Conservation (phyloP, 2,329 filamentous ascomycete genomes). For the Pseudocercospora vitis region DNA sequence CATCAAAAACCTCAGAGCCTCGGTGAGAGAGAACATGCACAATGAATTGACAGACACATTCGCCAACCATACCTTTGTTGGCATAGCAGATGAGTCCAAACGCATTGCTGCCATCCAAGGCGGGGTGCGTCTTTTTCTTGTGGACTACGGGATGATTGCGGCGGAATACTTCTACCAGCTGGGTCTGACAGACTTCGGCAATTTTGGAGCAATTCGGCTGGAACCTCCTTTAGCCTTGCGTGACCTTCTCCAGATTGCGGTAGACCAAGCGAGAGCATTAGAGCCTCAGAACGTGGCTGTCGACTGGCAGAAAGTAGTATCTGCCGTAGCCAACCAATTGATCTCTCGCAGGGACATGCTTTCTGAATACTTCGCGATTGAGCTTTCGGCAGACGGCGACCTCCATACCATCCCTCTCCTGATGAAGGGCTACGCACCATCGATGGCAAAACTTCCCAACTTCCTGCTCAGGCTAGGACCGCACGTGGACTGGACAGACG, state of each 20-base stretch:
- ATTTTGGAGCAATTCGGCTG: slow-evolving; percentile 83
- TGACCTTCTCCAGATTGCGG: slow-evolving; percentile 71
- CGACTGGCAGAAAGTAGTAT: slow-evolving; percentile 65
- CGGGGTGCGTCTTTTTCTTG: slow-evolving; percentile 84
- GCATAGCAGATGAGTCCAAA: slow-evolving; percentile 81
- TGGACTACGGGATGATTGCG: slow-evolving; percentile 85
- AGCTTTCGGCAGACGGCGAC: slow-evolving; percentile 75
- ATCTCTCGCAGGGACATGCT: slow-evolving; percentile 81
- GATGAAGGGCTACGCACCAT: slow-evolving; percentile 83
- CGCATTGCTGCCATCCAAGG: slow-evolving; percentile 91
- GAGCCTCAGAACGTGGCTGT: slow-evolving; percentile 53
- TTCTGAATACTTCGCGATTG: slow-evolving; percentile 85
- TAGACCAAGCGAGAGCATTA: slow-evolving; percentile 59
- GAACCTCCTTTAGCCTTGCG: slow-evolving; percentile 70
- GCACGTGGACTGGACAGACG: slow-evolving; percentile 80
- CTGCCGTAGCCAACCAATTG: slow-evolving; percentile 66
- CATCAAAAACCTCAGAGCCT: slow-evolving; percentile 77
- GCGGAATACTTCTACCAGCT: slow-evolving; percentile 95
- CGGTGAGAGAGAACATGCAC: slow-evolving; percentile 80
- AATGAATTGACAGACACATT: slow-evolving; percentile 84
- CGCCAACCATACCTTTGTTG: slow-evolving; percentile 86
- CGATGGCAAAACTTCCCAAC: slow-evolving; percentile 78
- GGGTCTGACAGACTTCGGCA: slow-evolving; percentile 90
- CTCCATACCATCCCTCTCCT: slow-evolving; percentile 79
- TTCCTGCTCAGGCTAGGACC: slow-evolving; percentile 89